phyloP scores from a whole-genome alignment of 1,284 basidiomycete genomes.

The Pterula multifida region DNA sequence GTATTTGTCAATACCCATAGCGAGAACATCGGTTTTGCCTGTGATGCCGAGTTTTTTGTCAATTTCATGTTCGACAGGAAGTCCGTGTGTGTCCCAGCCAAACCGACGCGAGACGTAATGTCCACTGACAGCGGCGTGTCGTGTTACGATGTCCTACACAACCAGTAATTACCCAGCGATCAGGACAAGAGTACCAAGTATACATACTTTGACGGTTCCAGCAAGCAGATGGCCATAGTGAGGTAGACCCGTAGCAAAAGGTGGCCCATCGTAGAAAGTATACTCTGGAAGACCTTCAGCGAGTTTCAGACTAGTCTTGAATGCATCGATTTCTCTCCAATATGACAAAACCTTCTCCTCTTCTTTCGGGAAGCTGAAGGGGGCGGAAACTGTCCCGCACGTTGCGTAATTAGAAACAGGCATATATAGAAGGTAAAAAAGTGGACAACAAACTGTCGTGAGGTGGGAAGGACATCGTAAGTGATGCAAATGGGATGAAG shows the following conservation, averaged over 20 bases:
- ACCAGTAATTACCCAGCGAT: too few relatives aligned
- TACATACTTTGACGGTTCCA: constrained; percentile 87
- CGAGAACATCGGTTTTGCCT: constrained; percentile 88
- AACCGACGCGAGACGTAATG: constrained; percentile 93
- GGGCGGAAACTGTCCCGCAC: constrained; percentile 40
- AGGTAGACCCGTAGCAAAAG: constrained; percentile 94
- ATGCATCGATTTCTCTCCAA: constrained; percentile 97
- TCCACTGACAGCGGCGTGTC: constrained; percentile 90
- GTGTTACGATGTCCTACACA: constrained; percentile 92
- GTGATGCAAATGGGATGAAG: neutral
- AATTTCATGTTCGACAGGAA: constrained; percentile 99
- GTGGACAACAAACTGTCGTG: constrained; percentile 55
- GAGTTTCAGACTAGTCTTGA: constrained; percentile 87
- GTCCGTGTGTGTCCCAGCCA: constrained; percentile 98
- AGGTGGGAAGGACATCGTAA: constrained; percentile 51
- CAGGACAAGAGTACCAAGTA: too few relatives aligned
- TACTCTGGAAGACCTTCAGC: constrained; percentile 84
- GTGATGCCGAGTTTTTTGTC: constrained; percentile 95
- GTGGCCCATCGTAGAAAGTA: constrained; percentile 97
- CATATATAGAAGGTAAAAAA: constrained; percentile 5
- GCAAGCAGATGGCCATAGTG: constrained; percentile 91
- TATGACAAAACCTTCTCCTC: constrained; percentile 88
- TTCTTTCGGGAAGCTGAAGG: constrained; percentile 85
- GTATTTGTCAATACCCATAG: constrained; percentile 95
- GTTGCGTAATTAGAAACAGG: neutral